Percentiles rank a stretch among this genome's conserved stretches.
These are phyloP conservation scores for Lippia alba DNA, from an alignment of 305 asterid species.

Conservation along the genomic window DNA sequence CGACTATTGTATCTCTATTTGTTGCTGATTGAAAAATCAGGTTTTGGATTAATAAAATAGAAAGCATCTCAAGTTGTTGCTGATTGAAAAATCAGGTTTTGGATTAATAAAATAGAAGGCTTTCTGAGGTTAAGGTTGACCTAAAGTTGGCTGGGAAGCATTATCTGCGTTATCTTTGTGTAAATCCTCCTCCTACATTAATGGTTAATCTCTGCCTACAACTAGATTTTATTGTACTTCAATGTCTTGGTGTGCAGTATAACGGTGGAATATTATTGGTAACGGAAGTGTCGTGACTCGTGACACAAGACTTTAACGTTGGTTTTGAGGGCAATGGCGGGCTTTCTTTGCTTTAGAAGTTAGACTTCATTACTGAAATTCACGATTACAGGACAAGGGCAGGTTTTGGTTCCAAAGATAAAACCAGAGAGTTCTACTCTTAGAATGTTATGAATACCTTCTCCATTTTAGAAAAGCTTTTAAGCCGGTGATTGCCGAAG, in stretches of 20 bases:
- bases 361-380: too few species aligned
- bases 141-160: neutral
- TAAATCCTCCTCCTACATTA: neutral
- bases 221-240: neutral
- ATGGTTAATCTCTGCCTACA: neutral
- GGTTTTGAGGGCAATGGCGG: neutral
- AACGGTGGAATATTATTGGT: neutral
- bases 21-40: slow-evolving; percentile 15
- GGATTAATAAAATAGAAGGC: slow-evolving; percentile 6
- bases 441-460: too few species aligned
- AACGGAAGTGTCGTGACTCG: neutral
- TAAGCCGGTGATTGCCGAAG: too few species aligned
- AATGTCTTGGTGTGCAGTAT: neutral
- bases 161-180: neutral
- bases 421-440: too few species aligned
- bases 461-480: too few species aligned
- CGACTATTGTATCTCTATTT: slow-evolving; percentile 5
- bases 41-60: slow-evolving; percentile 15
- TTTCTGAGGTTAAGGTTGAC: neutral
- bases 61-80: slow-evolving; percentile 8
- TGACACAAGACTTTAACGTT: neutral
- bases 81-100: slow-evolving; percentile 21
- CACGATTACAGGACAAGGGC: too few species aligned
- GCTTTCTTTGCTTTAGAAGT: too few species aligned
- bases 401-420: too few species aligned